phyloP scores from a whole-genome alignment of 495 filamentous ascomycete species.

The Alectoria sarmentosa region DNA sequence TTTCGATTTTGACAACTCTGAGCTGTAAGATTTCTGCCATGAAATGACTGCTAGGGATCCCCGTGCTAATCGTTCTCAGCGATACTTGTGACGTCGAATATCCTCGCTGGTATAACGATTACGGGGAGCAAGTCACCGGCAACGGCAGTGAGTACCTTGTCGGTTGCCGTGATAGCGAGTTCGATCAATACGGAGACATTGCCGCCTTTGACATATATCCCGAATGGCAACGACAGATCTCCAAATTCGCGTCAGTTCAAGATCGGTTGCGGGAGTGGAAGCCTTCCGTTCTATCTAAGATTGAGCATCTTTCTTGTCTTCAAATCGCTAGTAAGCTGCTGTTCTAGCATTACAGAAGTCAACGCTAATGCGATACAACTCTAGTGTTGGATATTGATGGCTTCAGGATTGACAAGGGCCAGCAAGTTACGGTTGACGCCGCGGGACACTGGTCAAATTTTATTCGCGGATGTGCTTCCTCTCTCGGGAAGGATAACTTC shows the following conservation, averaged over 20 bases:
- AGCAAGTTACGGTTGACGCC: conserved; percentile 42
- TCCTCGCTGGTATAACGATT: conserved; percentile 35
- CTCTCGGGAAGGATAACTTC: conserved; percentile 42
- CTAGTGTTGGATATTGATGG: conserved; percentile 44
- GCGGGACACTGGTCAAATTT: conserved; percentile 38
- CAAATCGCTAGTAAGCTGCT: conserved; percentile 25
- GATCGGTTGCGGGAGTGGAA: conserved; percentile 38
- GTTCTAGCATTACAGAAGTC: neutral
- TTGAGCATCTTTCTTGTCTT: conserved; percentile 35
- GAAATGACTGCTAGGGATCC: neutral
- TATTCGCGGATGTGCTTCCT: conserved; percentile 36
- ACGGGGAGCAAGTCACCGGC: conserved; percentile 22
- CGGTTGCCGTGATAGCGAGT: conserved; percentile 37
- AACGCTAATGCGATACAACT: neutral
- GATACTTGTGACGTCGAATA: conserved; percentile 30
- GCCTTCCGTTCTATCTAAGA: conserved; percentile 33
- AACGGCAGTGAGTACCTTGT: conserved; percentile 29
- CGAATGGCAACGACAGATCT: conserved; percentile 33
- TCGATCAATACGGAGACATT: conserved; percentile 39
- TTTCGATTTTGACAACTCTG: conserved; percentile 31
- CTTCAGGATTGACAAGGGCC: conserved; percentile 43
- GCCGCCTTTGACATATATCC: conserved; percentile 37
- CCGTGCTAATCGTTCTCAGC: neutral
- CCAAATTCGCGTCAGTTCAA: conserved; percentile 38
- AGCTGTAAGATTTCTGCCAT: conserved; percentile 15